Percentiles rank a stretch among this genome's conserved stretches.
Conservation (phyloP, 2,329 filamentous ascomycete species). For the Xylariaceae sp. region DNA sequence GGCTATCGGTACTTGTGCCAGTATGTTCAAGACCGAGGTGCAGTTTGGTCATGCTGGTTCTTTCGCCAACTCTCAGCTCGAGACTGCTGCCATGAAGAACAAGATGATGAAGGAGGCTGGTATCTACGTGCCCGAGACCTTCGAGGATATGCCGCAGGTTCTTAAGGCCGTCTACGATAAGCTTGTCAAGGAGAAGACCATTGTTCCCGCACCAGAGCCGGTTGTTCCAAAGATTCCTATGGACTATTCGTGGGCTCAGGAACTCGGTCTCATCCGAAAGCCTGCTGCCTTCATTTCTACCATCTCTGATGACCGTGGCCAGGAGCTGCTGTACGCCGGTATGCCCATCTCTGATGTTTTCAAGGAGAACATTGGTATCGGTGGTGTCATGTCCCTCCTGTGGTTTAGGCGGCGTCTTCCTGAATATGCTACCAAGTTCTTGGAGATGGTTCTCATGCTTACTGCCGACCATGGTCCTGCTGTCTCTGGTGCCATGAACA, state of each 20-base stretch:
- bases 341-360: constrained; percentile 99
- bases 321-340: constrained; percentile 96
- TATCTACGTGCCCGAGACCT: constrained; percentile 90
- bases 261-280: constrained; percentile 98
- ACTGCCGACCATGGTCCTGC: constrained; percentile 98
- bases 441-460: constrained; percentile 99
- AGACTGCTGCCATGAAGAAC: constrained; percentile 97
- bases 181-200: constrained; percentile 77
- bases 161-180: constrained; percentile 83
- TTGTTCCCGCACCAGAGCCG: constrained; percentile 83
- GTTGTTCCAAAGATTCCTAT: constrained; percentile 98
- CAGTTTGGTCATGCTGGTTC: constrained; percentile 99
- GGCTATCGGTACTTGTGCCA: constrained; percentile 98
- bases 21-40: constrained; percentile 99
- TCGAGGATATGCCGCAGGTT: constrained; percentile 82
- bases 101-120: constrained; percentile 92
- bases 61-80: constrained; percentile 98
- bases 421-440: constrained; percentile 94
- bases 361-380: constrained; percentile 97
- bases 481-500: constrained; percentile 99
- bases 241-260: constrained; percentile 99
- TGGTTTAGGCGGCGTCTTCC: constrained; percentile 99
- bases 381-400: constrained; percentile 98
- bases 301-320: constrained; percentile 98
- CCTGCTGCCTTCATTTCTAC: constrained; percentile 99